Evolutionary conservation across 768 basidiomycete genomes (phyloP).

Genomic region (Amanita subjunquillea): DNA sequence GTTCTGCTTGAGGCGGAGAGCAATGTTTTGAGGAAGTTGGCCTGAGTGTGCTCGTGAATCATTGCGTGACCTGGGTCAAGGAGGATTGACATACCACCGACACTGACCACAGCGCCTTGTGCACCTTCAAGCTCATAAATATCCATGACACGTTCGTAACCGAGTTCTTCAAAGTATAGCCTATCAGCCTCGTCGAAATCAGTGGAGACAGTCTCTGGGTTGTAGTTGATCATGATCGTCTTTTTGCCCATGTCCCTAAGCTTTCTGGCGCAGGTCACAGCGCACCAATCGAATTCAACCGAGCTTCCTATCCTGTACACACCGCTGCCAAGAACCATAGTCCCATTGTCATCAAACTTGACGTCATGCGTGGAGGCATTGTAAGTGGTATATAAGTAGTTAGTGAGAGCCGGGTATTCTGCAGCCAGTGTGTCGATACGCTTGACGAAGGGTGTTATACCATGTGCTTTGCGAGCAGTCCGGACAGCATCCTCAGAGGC

Average conservation of each 20-base stretch:
- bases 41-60: slow-evolving; percentile 32
- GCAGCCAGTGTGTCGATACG: slow-evolving; percentile 98
- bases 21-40: slow-evolving; percentile 98
- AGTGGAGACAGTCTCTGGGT: slow-evolving; percentile 98
- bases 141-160: slow-evolving; percentile 98
- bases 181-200: slow-evolving; percentile 99
- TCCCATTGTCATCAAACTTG: slow-evolving; percentile 91
- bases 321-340: slow-evolving; percentile 98
- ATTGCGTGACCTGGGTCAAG: background rate
- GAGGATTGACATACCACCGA: slow-evolving; percentile 61
- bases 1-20: slow-evolving; percentile 83
- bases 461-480: slow-evolving; percentile 73
- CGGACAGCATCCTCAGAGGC: slow-evolving; percentile 74
- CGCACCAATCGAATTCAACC: slow-evolving; percentile 99
- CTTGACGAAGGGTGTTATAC: slow-evolving; percentile 95
- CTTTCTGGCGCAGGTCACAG: slow-evolving; percentile 94
- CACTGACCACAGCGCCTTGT: slow-evolving; percentile 90
- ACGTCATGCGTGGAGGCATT: slow-evolving; percentile 95
- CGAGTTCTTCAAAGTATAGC: slow-evolving; percentile 96
- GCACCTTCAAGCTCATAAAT: slow-evolving; percentile 95
- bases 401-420: slow-evolving; percentile 97
- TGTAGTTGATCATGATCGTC: slow-evolving; percentile 99
- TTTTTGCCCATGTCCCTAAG: slow-evolving; percentile 87
- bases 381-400: slow-evolving; percentile 99
- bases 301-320: slow-evolving; percentile 98